Conservation (phyloP, 306 rosid species). For the Carpinus fangiana region DNA sequence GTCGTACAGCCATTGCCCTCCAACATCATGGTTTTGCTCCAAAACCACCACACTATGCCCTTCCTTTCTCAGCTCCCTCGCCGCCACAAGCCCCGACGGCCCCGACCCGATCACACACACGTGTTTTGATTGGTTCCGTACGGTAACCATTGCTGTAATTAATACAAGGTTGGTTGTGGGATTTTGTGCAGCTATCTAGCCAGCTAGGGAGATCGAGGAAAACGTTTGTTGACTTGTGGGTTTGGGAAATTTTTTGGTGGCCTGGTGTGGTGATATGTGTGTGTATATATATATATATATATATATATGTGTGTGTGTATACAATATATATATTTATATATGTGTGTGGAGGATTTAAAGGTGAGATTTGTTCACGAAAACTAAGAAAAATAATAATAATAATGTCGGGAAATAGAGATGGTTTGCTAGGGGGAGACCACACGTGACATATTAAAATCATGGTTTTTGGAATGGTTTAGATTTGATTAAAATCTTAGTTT, state of each 20-base stretch:
- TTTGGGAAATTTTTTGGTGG: not conserved
- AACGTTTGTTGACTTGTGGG: not conserved
- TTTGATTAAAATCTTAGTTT: not conserved
- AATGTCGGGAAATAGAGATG: slow-evolving; percentile 39
- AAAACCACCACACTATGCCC: slow-evolving; percentile 65
- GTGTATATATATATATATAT: too few relatives aligned
- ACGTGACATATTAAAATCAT: slow-evolving; percentile 49
- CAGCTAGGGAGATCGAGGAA: not conserved
- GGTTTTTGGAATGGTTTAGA: slow-evolving; percentile 24
- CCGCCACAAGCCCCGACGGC: slow-evolving; percentile 82
- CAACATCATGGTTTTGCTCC: slow-evolving; percentile 84
- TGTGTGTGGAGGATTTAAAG: too few relatives aligned
- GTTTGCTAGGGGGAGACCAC: slow-evolving; percentile 61
- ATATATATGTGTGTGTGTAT: too few relatives aligned
- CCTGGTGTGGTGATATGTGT: slow-evolving; percentile 15
- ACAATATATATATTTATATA: too few relatives aligned
- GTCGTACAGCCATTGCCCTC: slow-evolving; percentile 93
- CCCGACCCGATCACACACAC: slow-evolving; percentile 95
- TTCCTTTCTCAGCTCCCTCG: slow-evolving; percentile 82
- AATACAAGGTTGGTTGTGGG: not conserved
- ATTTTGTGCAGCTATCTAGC: too few relatives aligned
- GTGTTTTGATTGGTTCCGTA: slow-evolving; percentile 42
- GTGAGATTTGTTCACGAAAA: slow-evolving; percentile 29
- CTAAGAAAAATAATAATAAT: slow-evolving; percentile 33
- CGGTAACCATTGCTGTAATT: slow-evolving; percentile 53